phyloP scores from a whole-genome alignment of 805 yeast genomes.

The Brettanomyces bruxellensis region DNA sequence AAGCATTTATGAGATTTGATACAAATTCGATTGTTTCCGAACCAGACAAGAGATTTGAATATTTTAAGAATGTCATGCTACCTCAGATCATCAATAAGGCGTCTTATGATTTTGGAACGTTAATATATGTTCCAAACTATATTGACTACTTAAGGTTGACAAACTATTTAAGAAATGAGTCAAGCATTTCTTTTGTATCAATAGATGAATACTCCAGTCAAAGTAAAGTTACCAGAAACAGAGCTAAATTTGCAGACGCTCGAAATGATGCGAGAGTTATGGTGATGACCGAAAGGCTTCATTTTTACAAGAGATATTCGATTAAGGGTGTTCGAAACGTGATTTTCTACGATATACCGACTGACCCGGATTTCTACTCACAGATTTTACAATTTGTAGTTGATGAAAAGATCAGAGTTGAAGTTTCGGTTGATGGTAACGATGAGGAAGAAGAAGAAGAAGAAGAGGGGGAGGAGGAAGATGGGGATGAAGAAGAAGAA shows the following conservation, averaged over 20 bases:
- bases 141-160: conserved; percentile 77
- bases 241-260: conserved; percentile 55
- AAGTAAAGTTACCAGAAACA: conserved; percentile 58
- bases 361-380: conserved; percentile 73
- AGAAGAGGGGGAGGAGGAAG: conserved; percentile 10
- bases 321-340: conserved; percentile 78
- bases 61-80: conserved; percentile 62
- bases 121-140: conserved; percentile 78
- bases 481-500: conserved; percentile 9
- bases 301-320: conserved; percentile 81
- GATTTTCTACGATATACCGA: conserved; percentile 75
- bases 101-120: conserved; percentile 61
- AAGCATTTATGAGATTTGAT: conserved; percentile 65
- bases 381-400: conserved; percentile 70
- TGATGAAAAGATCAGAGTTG: conserved; percentile 28
- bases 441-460: conserved; percentile 3
- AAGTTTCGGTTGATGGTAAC: conserved; percentile 15
- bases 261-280: conserved; percentile 37
- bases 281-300: conserved; percentile 91
- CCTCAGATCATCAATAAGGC: conserved; percentile 62
- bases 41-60: conserved; percentile 76
- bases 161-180: conserved; percentile 54
- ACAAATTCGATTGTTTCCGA: conserved; percentile 48
- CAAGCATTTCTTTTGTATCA: conserved; percentile 57
- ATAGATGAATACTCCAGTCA: conserved; percentile 78